These are phyloP conservation scores for Haplosporangium sp. DNA, from an alignment of 371 early-diverging fungal species.

Conservation along the genomic window DNA sequence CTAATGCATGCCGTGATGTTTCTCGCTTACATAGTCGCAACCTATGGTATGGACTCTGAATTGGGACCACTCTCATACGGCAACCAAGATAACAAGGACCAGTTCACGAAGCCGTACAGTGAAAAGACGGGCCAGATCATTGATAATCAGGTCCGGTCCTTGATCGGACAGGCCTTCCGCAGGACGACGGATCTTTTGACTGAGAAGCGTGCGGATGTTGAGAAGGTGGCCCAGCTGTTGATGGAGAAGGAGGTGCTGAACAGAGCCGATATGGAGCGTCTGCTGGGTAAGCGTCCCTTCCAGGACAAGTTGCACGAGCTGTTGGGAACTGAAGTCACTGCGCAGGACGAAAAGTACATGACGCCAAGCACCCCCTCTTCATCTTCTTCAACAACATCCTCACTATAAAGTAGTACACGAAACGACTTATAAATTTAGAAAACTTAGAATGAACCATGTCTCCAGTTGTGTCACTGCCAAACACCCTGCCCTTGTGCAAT, in stretches of 20 bases:
- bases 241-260: slow-evolving; percentile 97
- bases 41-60: slow-evolving; percentile 94
- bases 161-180: slow-evolving; percentile 85
- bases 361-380: slow-evolving; percentile 8
- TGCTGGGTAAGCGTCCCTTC: slow-evolving; percentile 92
- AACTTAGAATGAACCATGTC: background rate
- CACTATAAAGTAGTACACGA: slow-evolving; percentile 2
- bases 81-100: slow-evolving; percentile 76
- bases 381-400: background rate
- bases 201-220: slow-evolving; percentile 85
- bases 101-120: slow-evolving; percentile 95
- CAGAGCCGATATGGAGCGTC: slow-evolving; percentile 93
- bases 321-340: slow-evolving; percentile 44
- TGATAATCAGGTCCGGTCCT: slow-evolving; percentile 91
- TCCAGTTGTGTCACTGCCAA: too few relatives aligned
- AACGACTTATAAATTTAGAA: too few relatives aligned
- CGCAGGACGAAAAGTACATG: slow-evolving; percentile 46
- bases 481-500: too few relatives aligned
- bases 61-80: slow-evolving; percentile 90
- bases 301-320: slow-evolving; percentile 68
- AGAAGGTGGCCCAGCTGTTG: slow-evolving; percentile 92
- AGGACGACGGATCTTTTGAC: slow-evolving; percentile 85
- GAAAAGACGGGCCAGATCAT: slow-evolving; percentile 95
- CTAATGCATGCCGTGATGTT: background rate
- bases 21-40: slow-evolving; percentile 63